Evolutionary conservation across 139 green algal genomes (phyloP).

Genomic region (Parachlorella kessleri): DNA sequence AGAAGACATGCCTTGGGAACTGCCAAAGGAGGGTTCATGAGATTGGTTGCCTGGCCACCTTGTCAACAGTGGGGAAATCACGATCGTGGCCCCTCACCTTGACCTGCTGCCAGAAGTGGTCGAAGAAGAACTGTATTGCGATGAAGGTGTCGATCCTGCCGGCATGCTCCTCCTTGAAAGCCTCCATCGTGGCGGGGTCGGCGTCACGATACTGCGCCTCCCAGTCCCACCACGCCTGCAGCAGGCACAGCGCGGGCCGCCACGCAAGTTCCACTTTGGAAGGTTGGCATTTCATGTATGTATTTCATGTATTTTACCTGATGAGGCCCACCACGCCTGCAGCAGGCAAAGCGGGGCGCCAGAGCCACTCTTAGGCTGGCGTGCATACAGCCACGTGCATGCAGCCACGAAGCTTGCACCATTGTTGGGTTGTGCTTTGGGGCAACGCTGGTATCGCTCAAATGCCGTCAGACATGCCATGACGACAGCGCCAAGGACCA

Average conservation of each 20-base stretch:
- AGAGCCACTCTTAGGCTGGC: not conserved
- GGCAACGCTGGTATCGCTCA: no score
- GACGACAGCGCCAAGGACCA: no score
- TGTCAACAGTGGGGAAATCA: no score
- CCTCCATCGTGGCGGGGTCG: slow-evolving; percentile 32
- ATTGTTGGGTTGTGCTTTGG: no score
- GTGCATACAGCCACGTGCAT: not conserved
- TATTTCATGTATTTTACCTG: slow-evolving; percentile 4
- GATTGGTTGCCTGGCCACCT: no score
- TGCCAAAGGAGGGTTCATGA: no score
- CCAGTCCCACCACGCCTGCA: slow-evolving; percentile 94
- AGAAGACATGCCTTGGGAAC: not conserved
- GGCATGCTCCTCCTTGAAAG: slow-evolving; percentile 41
- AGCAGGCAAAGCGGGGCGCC: not conserved
- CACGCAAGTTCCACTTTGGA: no score
- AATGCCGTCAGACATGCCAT: no score
- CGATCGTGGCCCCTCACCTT: slow-evolving; percentile 68
- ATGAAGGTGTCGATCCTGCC: slow-evolving; percentile 87
- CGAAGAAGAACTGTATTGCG: slow-evolving; percentile 94
- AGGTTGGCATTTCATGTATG: slow-evolving; percentile 30
- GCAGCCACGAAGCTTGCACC: not conserved
- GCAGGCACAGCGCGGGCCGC: no score
- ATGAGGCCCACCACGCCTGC: not conserved
- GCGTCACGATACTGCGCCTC: slow-evolving; percentile 63
- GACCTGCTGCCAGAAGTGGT: slow-evolving; percentile 89